Percentiles rank a stretch among this genome's conserved stretches.
phyloP scores from a whole-genome alignment of 2,329 filamentous ascomycete species.

The Curvularia hawaiiensis region DNA sequence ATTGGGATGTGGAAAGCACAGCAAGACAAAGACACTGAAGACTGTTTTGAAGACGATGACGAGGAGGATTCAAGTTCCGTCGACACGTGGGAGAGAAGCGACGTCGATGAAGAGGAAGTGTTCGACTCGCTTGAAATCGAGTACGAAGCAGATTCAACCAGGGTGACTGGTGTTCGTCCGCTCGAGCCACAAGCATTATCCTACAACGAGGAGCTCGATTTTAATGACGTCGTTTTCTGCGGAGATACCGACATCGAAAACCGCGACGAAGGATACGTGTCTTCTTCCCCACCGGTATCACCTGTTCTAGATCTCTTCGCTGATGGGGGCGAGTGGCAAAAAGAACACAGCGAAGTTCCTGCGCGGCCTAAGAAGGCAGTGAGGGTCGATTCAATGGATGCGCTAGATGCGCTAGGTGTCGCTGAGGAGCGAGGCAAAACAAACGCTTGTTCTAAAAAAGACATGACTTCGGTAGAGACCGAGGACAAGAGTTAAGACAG shows the following conservation, averaged over 20 bases:
- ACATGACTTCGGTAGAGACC: background rate
- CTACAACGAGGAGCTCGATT: constrained; percentile 8
- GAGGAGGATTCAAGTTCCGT: constrained; percentile 2
- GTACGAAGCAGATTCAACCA: background rate
- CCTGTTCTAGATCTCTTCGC: background rate
- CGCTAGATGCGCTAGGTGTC: constrained; percentile 3
- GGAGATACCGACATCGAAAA: background rate
- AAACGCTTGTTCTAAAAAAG: background rate
- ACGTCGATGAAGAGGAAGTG: background rate
- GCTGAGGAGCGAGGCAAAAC: background rate
- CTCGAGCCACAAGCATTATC: background rate
- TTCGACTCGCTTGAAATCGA: background rate
- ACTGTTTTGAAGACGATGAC: background rate
- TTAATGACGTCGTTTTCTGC: constrained; percentile 13
- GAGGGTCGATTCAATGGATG: constrained; percentile 11
- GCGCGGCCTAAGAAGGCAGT: background rate
- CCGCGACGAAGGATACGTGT: constrained; percentile 18
- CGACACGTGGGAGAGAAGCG: background rate
- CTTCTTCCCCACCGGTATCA: constrained; percentile 11
- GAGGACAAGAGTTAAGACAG: background rate
- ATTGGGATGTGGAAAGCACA: constrained; percentile 3
- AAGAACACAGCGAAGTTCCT: background rate
- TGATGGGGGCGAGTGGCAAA: background rate
- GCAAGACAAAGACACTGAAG: background rate
- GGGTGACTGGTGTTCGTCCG: background rate